Conservation (phyloP, 2,329 filamentous ascomycete genomes). For the Calonectria multiphialidica region DNA sequence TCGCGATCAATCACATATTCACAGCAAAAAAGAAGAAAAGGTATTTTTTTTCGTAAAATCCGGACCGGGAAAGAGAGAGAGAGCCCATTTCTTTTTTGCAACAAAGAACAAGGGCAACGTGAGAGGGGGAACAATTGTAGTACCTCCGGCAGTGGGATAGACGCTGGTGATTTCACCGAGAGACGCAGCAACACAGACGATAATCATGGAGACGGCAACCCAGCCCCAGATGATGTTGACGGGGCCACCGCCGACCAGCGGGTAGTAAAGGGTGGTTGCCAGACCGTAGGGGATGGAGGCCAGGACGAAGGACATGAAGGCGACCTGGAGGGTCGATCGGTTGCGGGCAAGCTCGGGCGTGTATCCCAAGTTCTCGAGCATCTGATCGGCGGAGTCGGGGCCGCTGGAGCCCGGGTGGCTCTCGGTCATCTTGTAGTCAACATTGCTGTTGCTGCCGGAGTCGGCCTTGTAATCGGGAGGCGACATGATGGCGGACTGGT, state of each 20-base stretch:
- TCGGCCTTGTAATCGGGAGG: constrained; percentile 38
- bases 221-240: constrained; percentile 81
- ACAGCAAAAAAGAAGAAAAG: neutral
- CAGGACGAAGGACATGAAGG: constrained; percentile 83
- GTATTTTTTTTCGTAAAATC: neutral
- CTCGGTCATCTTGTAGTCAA: constrained; percentile 45
- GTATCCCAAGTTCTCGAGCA: constrained; percentile 75
- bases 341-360: constrained; percentile 73
- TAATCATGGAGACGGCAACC: constrained; percentile 76
- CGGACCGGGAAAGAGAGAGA: neutral
- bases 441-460: constrained; percentile 33
- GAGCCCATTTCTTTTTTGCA: no score
- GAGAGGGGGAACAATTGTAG: constrained; percentile 18
- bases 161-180: constrained; percentile 82
- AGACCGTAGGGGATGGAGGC: constrained; percentile 82
- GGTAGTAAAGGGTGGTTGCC: constrained; percentile 77
- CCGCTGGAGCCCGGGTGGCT: constrained; percentile 29
- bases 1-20: constrained; percentile 34
- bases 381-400: constrained; percentile 67
- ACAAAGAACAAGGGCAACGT: neutral
- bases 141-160: constrained; percentile 80
- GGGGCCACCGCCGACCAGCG: constrained; percentile 74
- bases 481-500: constrained; percentile 20
- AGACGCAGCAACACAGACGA: constrained; percentile 77
- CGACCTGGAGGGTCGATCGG: constrained; percentile 76